phyloP scores from a whole-genome alignment of 257 asterid species.

The Primulina tabacum region DNA sequence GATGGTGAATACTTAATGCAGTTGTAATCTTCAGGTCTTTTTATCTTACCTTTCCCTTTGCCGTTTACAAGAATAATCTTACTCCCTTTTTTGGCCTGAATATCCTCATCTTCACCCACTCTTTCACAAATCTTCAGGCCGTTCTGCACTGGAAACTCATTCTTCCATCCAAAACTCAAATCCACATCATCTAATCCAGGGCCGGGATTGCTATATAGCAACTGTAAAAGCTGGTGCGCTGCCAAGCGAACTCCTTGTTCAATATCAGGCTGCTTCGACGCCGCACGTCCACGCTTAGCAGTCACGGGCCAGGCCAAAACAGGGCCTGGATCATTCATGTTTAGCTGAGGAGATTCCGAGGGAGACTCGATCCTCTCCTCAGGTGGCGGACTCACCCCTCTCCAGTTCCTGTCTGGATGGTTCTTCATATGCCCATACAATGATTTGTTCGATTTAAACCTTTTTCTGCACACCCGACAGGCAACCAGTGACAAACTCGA shows the following conservation, averaged over 20 bases:
- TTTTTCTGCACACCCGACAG: constrained; percentile 29
- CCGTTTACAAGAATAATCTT: constrained; percentile 7
- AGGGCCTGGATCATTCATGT: not conserved
- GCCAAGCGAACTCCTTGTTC: constrained; percentile 6
- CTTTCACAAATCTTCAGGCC: constrained; percentile 16
- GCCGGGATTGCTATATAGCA: constrained; percentile 19
- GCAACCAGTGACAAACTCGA: not conserved
- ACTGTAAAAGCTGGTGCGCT: constrained; percentile 25
- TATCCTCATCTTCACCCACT: not conserved
- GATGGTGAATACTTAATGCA: not conserved
- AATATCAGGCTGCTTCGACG: not conserved
- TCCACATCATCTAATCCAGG: constrained; percentile 4
- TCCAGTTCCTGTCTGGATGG: constrained; percentile 55
- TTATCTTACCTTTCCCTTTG: constrained; percentile 1
- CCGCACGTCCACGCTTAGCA: constrained; percentile 33
- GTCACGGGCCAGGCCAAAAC: constrained; percentile 32
- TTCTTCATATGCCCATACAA: constrained; percentile 67
- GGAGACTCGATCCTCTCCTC: not conserved
- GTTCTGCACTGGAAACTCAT: not conserved
- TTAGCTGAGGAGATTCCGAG: not conserved
- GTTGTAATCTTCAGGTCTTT: not conserved
- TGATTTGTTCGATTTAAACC: constrained; percentile 41
- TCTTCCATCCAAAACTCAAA: not conserved
- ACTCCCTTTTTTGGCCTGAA: not conserved
- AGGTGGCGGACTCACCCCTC: constrained; percentile 58